phyloP scores from a whole-genome alignment of 2,329 filamentous ascomycete genomes.

The Trichoderma guizhouense region DNA sequence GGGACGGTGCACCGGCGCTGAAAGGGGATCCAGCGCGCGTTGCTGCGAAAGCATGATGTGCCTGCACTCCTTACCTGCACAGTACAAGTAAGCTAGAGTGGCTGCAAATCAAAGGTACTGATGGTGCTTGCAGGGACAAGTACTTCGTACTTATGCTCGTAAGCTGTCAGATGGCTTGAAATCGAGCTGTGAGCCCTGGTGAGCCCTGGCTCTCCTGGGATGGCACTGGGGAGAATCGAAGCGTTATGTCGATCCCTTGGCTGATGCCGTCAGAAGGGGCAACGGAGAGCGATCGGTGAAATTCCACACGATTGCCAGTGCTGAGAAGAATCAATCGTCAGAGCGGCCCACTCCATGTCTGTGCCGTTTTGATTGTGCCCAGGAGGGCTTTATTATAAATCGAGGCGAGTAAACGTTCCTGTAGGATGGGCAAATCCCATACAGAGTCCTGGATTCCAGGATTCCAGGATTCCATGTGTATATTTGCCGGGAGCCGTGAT shows the following conservation, averaged over 20 bases:
- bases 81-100: neutral
- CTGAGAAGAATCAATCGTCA: neutral
- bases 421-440: neutral
- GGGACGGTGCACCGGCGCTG: neutral
- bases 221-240: neutral
- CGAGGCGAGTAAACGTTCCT: neutral
- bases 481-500: neutral
- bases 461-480: neutral
- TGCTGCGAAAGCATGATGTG: neutral
- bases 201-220: neutral
- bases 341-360: neutral
- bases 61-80: neutral
- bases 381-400: neutral
- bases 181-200: neutral
- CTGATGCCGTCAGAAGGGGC: neutral
- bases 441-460: neutral
- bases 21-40: neutral
- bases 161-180: neutral
- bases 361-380: neutral
- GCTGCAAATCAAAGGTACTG: neutral
- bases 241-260: constrained; percentile 1
- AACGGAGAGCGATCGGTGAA: neutral
- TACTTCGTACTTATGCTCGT: neutral
- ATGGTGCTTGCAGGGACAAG: neutral
- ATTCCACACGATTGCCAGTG: neutral